These are phyloP conservation scores for Achaetomiella virescens DNA, from an alignment of 495 filamentous ascomycete genomes.

Conservation along the genomic window DNA sequence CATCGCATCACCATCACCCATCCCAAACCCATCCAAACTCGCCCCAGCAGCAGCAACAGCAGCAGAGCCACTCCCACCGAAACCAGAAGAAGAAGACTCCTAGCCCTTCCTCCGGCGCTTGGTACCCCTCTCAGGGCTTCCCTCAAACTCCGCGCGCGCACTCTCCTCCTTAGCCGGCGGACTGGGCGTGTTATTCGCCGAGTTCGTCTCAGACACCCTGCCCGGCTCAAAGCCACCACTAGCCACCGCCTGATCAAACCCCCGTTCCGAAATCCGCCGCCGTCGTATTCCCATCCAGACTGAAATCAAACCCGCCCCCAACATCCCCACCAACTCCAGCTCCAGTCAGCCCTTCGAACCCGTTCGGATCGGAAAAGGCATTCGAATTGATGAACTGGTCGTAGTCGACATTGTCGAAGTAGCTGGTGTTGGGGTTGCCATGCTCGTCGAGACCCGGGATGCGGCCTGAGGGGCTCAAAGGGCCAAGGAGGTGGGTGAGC, in stretches of 20 bases:
- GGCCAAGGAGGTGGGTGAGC: constrained; percentile 62
- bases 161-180: constrained; percentile 45
- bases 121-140: constrained; percentile 33
- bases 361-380: constrained; percentile 47
- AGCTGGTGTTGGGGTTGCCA: constrained; percentile 33
- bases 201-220: constrained; percentile 29
- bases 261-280: neutral
- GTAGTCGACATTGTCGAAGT: constrained; percentile 53
- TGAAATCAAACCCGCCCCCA: constrained; percentile 31
- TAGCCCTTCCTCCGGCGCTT: constrained; percentile 36
- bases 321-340: too few relatives aligned
- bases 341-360: neutral
- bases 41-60: neutral
- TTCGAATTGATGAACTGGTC: constrained; percentile 63
- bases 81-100: neutral
- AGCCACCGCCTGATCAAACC: neutral
- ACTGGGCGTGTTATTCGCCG: constrained; percentile 35
- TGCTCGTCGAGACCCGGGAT: constrained; percentile 65
- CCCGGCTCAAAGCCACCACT: constrained; percentile 18
- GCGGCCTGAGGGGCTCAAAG: constrained; percentile 68
- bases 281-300: constrained; percentile 19
- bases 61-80: too few relatives aligned
- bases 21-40: too few relatives aligned
- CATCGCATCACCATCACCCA: too few relatives aligned
- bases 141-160: constrained; percentile 29